Conservation (phyloP, 306 rosid genomes). For the Glycyrrhiza uralensis region DNA sequence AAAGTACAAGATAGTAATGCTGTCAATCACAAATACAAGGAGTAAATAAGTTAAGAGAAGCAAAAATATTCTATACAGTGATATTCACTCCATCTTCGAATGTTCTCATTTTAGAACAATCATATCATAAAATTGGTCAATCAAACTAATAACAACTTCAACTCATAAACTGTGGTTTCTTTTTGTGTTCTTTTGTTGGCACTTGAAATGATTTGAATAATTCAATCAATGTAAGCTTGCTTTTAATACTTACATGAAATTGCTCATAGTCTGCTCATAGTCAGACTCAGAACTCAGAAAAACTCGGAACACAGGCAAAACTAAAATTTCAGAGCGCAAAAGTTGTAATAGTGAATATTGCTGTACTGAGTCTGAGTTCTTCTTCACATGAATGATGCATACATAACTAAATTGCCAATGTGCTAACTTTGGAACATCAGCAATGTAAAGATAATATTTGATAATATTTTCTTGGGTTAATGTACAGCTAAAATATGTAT, state of each 20-base stretch:
- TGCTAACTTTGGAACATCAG: slow-evolving; percentile 1
- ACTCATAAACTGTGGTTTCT: slow-evolving; percentile 3
- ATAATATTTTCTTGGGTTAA: not conserved
- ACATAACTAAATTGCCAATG: not conserved
- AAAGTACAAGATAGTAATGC: slow-evolving; percentile 76
- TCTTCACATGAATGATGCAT: slow-evolving; percentile 6
- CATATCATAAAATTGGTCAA: not conserved
- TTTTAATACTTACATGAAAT: not conserved
- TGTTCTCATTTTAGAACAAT: not conserved
- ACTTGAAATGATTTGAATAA: not conserved
- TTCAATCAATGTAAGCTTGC: slow-evolving; percentile 5
- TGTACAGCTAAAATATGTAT: not conserved
- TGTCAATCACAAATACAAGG: slow-evolving; percentile 35
- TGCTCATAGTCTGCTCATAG: not conserved
- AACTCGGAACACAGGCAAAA: not conserved
- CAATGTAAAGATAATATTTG: not conserved
- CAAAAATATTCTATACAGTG: not conserved
- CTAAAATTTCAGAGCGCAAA: not conserved
- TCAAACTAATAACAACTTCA: slow-evolving; percentile 1
- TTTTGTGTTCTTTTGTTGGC: not conserved
- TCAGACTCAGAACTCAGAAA: too few relatives aligned
- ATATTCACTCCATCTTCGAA: not conserved
- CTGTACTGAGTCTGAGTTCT: too few relatives aligned
- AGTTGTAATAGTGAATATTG: not conserved
- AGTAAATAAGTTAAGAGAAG: slow-evolving; percentile 24